Evolutionary conservation across 331 rosid genomes (phyloP), one percentile per base, ranked within the genome.

Genomic region (Acacia pycnantha): DNA sequence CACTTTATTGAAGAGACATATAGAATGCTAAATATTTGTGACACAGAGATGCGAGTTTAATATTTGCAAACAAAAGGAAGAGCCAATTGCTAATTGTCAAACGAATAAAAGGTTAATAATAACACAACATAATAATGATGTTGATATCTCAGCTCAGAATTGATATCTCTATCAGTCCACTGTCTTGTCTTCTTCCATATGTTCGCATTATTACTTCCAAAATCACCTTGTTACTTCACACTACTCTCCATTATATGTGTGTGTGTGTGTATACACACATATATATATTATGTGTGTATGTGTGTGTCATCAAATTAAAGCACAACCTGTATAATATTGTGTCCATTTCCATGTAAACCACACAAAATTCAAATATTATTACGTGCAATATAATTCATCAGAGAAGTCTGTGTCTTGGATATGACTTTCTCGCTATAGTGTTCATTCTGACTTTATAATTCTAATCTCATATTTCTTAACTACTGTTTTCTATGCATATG

Each of bases 11-110:
- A 65, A 65, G 4, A 5, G 70, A 65, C 43, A 27, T 6, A 10
- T 22, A 22, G 13, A 24, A 4, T 27, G 35, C 8, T 59, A 5
- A 15, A 16, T 50, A 29, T 6, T 27, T 62, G 69, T 27, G 62
- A 22, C 70, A 29, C 10, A 29, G 1, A 12, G 69, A 62, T 62
- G 40, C 41, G 9, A 62, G 21, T 29, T 29, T 26, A 26, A 12
- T 14, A 51, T 64, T 65, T 65, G 70, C 70, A 65, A 65, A 65
- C 70, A 65, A 65, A 65, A 65, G 70, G 43, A 65, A 65, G 41
- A 13, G 41, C 43, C 70, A 65, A 31, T 65, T 65, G 43, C 70
- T 5, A 65, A 65, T 6, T 31, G 70, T 65, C 41, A 65, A 29
- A 65, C 6, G 6, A 59, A 15, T 5, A 48, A n/a, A 8, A 33